Evolutionary conservation across 495 filamentous ascomycete genomes (phyloP), one percentile per base, ranked within the genome.

Genomic region (Xylaria flabelliformis): DNA sequence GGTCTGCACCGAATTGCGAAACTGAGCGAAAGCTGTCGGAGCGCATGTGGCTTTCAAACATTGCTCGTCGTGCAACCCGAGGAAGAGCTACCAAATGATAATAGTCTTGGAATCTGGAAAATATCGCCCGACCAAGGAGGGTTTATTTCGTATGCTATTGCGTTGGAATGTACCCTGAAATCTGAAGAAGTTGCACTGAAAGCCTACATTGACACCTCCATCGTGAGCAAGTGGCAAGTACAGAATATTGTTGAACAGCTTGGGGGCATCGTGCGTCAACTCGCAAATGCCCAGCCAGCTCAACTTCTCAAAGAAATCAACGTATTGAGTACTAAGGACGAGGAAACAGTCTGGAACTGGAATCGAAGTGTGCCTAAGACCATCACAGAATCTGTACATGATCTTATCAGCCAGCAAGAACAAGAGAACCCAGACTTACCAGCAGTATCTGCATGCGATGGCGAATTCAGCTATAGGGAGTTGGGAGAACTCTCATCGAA

Each of bases 21-120:
- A 50, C 1, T 50, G 17, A 50, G 17, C 46, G 17, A 50, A 8
- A n/a, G 5, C 19, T n/a, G 17, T 21, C 17, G 4, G 1, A 50
- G 17, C 1, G 17, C 46, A 7, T 50, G 46, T 50, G 46, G 17
- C 19, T 50, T 50, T 8, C 46, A 50, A 50, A 50, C 46, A n/a
- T 7, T n/a, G 17, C 17, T 74, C 21, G 72, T 71, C 6, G 41
- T 74, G 24, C 68, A 74, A 24, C 64, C 64, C 5, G 29, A 53
- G 41, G 64, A 67, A 46, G 17, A 10, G 0, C 12, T 53, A 10
- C 19, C 15, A 3, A n/a, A 24, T 34, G 48, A 67, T 21, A 32
- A 53, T 48, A 19, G 17, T 15, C 15, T 48, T 48, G 44, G 44
- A 17, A 15, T 17, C 44, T 48, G 44, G 44, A 48, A 48, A 5